A percentile compares a stretch with the other conserved stretches of the same genome.
Evolutionary conservation across 1,139 yeast species (phyloP).

Genomic region (Yamadazyma jaroonii): DNA sequence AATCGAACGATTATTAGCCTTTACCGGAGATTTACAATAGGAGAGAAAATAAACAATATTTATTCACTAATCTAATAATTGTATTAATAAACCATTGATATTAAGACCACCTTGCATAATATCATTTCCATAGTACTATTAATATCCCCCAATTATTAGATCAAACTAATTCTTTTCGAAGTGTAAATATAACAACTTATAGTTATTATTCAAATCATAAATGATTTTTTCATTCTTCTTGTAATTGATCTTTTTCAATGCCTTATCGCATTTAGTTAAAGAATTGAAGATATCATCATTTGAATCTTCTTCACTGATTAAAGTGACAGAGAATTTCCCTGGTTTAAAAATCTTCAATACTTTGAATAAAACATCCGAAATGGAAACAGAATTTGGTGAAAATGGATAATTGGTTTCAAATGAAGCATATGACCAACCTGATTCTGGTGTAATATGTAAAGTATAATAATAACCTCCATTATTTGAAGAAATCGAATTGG

Average conservation of each 20-base stretch:
- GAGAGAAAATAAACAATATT: constrained; percentile 1
- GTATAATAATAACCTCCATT: constrained; percentile 74
- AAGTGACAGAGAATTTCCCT: constrained; percentile 70
- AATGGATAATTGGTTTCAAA: constrained; percentile 83
- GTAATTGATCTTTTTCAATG: constrained; percentile 49
- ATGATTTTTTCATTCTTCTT: constrained; percentile 63
- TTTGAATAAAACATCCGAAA: constrained; percentile 51
- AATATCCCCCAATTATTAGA: constrained; percentile 17
- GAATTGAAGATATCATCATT: constrained; percentile 13
- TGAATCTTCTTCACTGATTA: constrained; percentile 33
- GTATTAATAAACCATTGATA: constrained; percentile 13
- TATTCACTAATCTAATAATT: constrained; percentile 9
- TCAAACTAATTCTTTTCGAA: constrained; percentile 25
- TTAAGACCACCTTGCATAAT: constrained; percentile 18
- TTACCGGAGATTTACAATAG: no score
- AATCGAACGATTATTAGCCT: no score
- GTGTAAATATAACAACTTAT: constrained; percentile 47
- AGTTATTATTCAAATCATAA: constrained; percentile 60
- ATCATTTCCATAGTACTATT: constrained; percentile 7
- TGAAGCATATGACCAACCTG: constrained; percentile 93
- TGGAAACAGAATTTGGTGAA: constrained; percentile 35
- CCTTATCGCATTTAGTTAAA: constrained; percentile 30
- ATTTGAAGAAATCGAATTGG: constrained; percentile 66
- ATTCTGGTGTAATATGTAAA: constrained; percentile 90
- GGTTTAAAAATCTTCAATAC: constrained; percentile 72